Percentiles rank a stretch among this genome's conserved stretches.
phyloP scores from a whole-genome alignment of 345 rosid genomes.

The Cochlearia excelsa region DNA sequence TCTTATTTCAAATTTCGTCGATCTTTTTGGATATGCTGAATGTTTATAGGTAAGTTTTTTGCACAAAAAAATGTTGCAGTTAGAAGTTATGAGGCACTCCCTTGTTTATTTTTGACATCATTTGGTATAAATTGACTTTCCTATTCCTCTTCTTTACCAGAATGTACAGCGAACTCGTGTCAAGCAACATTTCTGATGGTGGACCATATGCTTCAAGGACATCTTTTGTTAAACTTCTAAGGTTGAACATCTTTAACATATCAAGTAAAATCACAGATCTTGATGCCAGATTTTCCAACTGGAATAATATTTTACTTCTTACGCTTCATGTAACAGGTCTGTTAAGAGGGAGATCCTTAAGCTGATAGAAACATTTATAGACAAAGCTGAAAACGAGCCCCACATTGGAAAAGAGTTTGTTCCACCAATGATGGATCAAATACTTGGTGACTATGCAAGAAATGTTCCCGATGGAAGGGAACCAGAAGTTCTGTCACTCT shows the following conservation, averaged over 20 bases:
- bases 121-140: no score
- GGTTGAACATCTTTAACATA: slow-evolving; percentile 40
- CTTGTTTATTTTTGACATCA: no score
- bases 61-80: no score
- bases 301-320: no score
- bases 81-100: slow-evolving; percentile 8
- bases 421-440: slow-evolving; percentile 98
- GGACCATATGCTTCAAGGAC: slow-evolving; percentile 89
- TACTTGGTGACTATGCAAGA: slow-evolving; percentile 96
- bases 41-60: slow-evolving; percentile 62
- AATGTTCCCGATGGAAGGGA: slow-evolving; percentile 98
- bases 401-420: slow-evolving; percentile 96
- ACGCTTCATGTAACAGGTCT: slow-evolving; percentile 53
- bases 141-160: slow-evolving; percentile 43
- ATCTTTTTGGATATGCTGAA: slow-evolving; percentile 97
- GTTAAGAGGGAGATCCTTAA: slow-evolving; percentile 95
- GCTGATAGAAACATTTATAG: slow-evolving; percentile 92
- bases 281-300: slow-evolving; percentile 2
- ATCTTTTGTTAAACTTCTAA: slow-evolving; percentile 85
- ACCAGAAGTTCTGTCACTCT: slow-evolving; percentile 94
- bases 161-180: slow-evolving; percentile 99
- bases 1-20: slow-evolving; percentile 75
- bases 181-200: slow-evolving; percentile 83
- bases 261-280: not conserved
- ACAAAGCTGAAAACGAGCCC: slow-evolving; percentile 97